A percentile compares a stretch with the other conserved stretches of the same genome.
Evolutionary conservation across 306 rosid species (phyloP).

Genomic region (Biancaea sappan): DNA sequence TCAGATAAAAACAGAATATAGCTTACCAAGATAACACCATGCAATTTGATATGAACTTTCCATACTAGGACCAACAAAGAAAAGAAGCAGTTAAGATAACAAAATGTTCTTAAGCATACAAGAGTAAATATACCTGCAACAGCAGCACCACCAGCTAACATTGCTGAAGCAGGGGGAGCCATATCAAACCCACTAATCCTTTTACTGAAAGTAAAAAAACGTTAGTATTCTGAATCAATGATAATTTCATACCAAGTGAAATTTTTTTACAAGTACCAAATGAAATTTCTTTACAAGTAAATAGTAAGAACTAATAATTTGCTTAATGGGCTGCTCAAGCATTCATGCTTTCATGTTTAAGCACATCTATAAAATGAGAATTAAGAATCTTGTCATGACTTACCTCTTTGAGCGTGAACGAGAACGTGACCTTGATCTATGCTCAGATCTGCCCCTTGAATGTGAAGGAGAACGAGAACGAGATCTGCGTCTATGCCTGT

Average conservation of each 20-base stretch:
- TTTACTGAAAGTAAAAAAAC: conserved; percentile 68
- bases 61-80: conserved; percentile 82
- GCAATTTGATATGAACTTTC: conserved; percentile 91
- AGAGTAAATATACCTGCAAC: conserved; percentile 71
- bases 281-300: too few relatives aligned
- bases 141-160: conserved; percentile 63
- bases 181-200: conserved; percentile 98
- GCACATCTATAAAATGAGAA: not conserved
- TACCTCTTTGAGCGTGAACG: conserved; percentile 98
- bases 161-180: conserved; percentile 96
- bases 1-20: conserved; percentile 64
- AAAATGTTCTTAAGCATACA: conserved; percentile 35
- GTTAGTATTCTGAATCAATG: conserved; percentile 42
- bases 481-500: conserved; percentile 68
- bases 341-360: not conserved
- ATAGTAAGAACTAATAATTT: not conserved
- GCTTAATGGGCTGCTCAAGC: not conserved
- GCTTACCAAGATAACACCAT: conserved; percentile 93
- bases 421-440: conserved; percentile 77
- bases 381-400: not conserved
- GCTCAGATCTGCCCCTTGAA: conserved; percentile 72
- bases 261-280: too few relatives aligned
- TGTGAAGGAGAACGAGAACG: conserved; percentile 53
- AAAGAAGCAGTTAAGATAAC: conserved; percentile 67
- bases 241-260: not conserved